Evolutionary conservation across 2,329 filamentous ascomycete genomes (phyloP).

Genomic region (Beauveria medogensis): DNA sequence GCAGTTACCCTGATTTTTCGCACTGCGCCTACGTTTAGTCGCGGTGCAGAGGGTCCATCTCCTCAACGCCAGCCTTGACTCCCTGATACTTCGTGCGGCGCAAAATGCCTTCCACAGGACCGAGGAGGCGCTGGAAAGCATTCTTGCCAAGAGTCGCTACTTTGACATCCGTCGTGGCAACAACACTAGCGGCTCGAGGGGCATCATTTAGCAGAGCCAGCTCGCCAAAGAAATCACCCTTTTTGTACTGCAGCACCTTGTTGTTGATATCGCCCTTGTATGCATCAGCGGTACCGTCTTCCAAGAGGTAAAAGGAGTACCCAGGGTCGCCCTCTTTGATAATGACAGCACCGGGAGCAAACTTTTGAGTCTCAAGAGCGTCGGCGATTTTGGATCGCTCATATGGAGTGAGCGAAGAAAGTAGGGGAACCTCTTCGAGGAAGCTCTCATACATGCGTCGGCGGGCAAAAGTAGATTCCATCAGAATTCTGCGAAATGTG

Average conservation of each 20-base stretch:
- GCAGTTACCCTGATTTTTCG: background rate
- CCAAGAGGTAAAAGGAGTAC: conserved; percentile 84
- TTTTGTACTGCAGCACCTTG: conserved; percentile 72
- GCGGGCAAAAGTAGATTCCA: conserved; percentile 95
- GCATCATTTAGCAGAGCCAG: conserved; percentile 88
- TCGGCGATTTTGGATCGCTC: conserved; percentile 97
- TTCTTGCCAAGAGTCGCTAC: conserved; percentile 87
- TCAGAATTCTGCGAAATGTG: conserved; percentile 94
- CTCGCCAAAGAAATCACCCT: conserved; percentile 97
- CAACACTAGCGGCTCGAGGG: conserved; percentile 81
- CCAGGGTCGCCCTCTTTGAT: conserved; percentile 89
- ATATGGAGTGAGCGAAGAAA: conserved; percentile 77
- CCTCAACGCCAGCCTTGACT: conserved; percentile 54
- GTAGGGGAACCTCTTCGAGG: conserved; percentile 83
- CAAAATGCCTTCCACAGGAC: conserved; percentile 92
- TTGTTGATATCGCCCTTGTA: conserved; percentile 66
- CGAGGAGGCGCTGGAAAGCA: conserved; percentile 87
- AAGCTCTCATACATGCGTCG: conserved; percentile 97
- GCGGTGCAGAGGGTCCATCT: conserved; percentile 56
- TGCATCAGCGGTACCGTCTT: conserved; percentile 78
- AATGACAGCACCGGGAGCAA: conserved; percentile 68
- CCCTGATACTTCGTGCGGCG: conserved; percentile 62
- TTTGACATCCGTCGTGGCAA: conserved; percentile 81
- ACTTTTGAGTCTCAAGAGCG: conserved; percentile 86
- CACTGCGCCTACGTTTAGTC: background rate